Percentiles rank a stretch among this genome's conserved stretches.
These are phyloP conservation scores for Cocos nucifera DNA, from an alignment of 176 grass and related monocot genomes.

Conservation along the genomic window DNA sequence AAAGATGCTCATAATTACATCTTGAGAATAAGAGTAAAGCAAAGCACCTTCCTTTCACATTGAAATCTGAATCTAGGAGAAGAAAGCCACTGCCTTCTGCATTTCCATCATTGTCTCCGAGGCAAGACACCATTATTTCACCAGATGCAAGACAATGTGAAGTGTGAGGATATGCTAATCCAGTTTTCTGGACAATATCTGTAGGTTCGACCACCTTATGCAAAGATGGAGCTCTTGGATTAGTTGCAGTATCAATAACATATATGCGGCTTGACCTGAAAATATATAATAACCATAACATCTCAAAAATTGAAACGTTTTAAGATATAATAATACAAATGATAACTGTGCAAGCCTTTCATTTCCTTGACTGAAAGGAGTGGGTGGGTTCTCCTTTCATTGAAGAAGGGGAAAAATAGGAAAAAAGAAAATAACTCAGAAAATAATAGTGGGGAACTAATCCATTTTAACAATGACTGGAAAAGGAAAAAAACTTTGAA, in stretches of 20 bases:
- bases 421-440: too few relatives aligned
- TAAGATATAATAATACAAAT: too few relatives aligned
- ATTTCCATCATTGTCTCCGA: slow-evolving; percentile 83
- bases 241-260: slow-evolving; percentile 48
- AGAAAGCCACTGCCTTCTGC: slow-evolving; percentile 77
- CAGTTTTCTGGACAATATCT: slow-evolving; percentile 80
- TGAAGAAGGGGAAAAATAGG: too few relatives aligned
- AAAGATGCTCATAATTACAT: too few relatives aligned
- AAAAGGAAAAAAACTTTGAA: too few relatives aligned
- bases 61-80: slow-evolving; percentile 89
- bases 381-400: too few relatives aligned
- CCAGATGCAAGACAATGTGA: slow-evolving; percentile 91
- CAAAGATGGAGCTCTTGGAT: slow-evolving; percentile 68
- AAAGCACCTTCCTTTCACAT: slow-evolving; percentile 88
- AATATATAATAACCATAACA: background rate
- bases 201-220: slow-evolving; percentile 75
- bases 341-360: too few relatives aligned
- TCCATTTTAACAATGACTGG: too few relatives aligned
- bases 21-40: background rate
- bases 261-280: slow-evolving; percentile 73
- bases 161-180: slow-evolving; percentile 88
- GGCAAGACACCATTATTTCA: slow-evolving; percentile 88
- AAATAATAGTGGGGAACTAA: too few relatives aligned
- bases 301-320: background rate
- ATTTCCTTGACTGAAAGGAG: too few relatives aligned